These are phyloP conservation scores for Boletus subparvulus DNA, from an alignment of 768 basidiomycete genomes.

Conservation along the genomic window DNA sequence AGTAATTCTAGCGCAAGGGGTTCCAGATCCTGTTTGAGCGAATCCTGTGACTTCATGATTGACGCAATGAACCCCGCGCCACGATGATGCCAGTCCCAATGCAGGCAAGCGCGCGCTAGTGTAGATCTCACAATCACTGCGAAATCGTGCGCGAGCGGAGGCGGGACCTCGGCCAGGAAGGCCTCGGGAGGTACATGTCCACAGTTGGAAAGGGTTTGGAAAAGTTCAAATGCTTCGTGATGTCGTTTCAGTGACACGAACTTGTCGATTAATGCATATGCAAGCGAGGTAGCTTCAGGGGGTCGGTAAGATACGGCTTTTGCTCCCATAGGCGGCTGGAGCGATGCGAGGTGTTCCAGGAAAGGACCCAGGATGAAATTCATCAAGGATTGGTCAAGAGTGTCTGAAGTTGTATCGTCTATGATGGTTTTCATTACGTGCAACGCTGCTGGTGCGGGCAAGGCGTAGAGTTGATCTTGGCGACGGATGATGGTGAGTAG, in stretches of 20 bases:
- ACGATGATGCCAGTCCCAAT: constrained; percentile 52
- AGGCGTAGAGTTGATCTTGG: constrained; percentile 10
- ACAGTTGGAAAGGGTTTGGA: constrained; percentile 47
- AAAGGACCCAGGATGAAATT: constrained; percentile 35
- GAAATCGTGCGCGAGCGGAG: constrained; percentile 38
- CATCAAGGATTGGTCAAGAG: constrained; percentile 23
- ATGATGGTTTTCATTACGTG: constrained; percentile 25
- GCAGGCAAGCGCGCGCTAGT: constrained; percentile 50
- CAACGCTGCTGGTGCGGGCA: constrained; percentile 14
- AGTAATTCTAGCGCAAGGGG: constrained; percentile 45
- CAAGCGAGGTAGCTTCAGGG: constrained; percentile 35
- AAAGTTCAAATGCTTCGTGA: constrained; percentile 43
- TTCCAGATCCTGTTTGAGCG: constrained; percentile 24
- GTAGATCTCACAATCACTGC: constrained; percentile 48
- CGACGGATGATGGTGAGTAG: constrained; percentile 20
- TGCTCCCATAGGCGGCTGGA: constrained; percentile 29
- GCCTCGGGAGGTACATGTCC: constrained; percentile 49
- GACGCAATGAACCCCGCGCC: constrained; percentile 41
- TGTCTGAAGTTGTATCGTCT: constrained; percentile 10
- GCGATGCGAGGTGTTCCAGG: constrained; percentile 24
- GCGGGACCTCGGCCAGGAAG: constrained; percentile 37
- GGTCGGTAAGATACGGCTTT: constrained; percentile 39
- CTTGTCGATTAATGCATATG: constrained; percentile 46
- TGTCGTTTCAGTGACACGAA: constrained; percentile 38
- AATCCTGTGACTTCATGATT: constrained; percentile 25